These are phyloP conservation scores for Tuber umbilicatum DNA, from an alignment of 495 filamentous ascomycete genomes.

Conservation along the genomic window DNA sequence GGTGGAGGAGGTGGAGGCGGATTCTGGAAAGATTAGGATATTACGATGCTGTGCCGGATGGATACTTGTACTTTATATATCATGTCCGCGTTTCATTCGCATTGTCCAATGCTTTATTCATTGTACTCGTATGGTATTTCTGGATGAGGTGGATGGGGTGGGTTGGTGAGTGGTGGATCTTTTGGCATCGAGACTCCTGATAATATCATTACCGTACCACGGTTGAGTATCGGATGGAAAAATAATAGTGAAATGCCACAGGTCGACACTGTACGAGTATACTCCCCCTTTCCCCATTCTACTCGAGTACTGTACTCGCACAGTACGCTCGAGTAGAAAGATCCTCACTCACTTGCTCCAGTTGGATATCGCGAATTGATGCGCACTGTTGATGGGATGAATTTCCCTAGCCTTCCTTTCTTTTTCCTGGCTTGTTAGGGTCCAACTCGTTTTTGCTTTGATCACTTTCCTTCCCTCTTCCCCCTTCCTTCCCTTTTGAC, in stretches of 20 bases:
- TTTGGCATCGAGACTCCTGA: neutral
- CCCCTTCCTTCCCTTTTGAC: conserved; percentile 18
- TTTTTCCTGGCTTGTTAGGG: neutral
- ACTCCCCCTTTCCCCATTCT: neutral
- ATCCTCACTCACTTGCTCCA: neutral
- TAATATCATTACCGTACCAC: neutral
- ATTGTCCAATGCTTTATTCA: neutral
- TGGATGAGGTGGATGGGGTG: neutral
- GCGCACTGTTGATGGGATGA: neutral
- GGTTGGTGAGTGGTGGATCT: neutral
- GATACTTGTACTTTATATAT: neutral
- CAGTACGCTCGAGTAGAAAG: neutral
- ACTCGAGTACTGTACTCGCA: neutral
- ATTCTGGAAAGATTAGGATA: neutral
- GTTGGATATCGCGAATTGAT: neutral
- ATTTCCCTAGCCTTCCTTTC: neutral
- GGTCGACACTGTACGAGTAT: neutral
- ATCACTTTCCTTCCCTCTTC: conserved; percentile 31
- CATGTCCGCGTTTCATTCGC: neutral
- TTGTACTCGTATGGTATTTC: neutral
- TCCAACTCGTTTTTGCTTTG: conserved; percentile 19
- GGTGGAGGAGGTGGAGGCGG: neutral
- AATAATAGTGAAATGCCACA: neutral
- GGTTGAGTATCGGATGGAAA: neutral
- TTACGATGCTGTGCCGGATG: neutral